Percentiles rank a stretch among this genome's conserved stretches.
Conservation (phyloP, 108 stramenopile species). For the Skeletonema costatum region DNA sequence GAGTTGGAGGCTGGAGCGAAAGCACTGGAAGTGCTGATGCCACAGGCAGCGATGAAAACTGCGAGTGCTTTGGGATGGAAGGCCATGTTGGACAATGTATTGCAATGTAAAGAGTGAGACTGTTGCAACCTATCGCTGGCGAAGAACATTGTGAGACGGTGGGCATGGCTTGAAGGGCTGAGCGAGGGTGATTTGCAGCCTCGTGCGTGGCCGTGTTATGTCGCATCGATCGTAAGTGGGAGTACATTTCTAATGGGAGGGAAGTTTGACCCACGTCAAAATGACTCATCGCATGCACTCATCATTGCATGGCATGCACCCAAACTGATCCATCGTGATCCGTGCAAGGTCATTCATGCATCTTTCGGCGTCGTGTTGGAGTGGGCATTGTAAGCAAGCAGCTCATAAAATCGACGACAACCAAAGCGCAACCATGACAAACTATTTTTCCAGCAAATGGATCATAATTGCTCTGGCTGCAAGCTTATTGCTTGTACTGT, state of each 20-base stretch:
- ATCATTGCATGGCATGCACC: too few relatives aligned
- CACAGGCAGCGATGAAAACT: slow-evolving; percentile 20
- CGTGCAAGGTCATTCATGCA: too few relatives aligned
- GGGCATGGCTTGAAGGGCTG: neutral
- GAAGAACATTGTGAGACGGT: neutral
- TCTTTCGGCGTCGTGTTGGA: too few relatives aligned
- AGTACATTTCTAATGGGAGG: neutral
- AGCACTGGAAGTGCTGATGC: neutral
- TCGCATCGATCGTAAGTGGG: neutral
- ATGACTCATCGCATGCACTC: too few relatives aligned
- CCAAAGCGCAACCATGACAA: neutral
- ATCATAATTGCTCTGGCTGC: neutral
- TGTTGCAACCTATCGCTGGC: neutral
- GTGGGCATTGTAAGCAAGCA: too few relatives aligned
- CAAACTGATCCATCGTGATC: too few relatives aligned
- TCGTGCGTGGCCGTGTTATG: neutral
- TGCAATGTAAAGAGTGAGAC: neutral
- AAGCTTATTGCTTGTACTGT: neutral
- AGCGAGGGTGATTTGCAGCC: neutral
- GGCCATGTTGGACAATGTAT: slow-evolving; percentile 3
- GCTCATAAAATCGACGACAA: neutral
- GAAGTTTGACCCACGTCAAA: too few relatives aligned
- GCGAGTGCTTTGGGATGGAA: slow-evolving; percentile 27
- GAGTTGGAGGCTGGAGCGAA: slow-evolving; percentile 21
- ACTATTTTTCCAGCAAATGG: neutral